These are phyloP conservation scores for Yamadazyma laniorum DNA, from an alignment of 805 yeast species.

Conservation along the genomic window DNA sequence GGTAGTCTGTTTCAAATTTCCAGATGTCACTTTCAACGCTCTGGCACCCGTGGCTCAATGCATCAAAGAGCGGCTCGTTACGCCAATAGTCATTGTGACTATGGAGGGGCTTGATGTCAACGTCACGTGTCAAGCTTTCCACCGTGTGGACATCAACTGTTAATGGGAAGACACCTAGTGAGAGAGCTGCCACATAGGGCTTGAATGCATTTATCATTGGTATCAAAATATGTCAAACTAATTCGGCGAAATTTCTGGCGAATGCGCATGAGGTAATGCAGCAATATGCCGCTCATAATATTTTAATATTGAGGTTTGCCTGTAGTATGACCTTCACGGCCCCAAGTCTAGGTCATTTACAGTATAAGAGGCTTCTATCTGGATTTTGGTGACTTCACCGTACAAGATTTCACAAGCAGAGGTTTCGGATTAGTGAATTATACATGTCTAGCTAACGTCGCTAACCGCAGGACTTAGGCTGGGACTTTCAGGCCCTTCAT, in stretches of 20 bases:
- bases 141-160: slow-evolving; percentile 9
- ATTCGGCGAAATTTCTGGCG: neutral
- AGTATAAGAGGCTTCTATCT: no score
- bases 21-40: slow-evolving; percentile 71
- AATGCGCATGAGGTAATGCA: no score
- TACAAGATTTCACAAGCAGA: no score
- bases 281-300: no score
- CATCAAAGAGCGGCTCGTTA: slow-evolving; percentile 54
- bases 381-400: no score
- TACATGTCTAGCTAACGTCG: no score
- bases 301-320: no score
- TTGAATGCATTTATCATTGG: slow-evolving; percentile 8
- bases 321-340: no score
- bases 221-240: neutral
- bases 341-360: neutral
- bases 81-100: slow-evolving; percentile 76
- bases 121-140: slow-evolving; percentile 34
- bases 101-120: slow-evolving; percentile 48
- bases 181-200: slow-evolving; percentile 10
- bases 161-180: neutral
- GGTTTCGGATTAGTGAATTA: no score
- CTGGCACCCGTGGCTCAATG: slow-evolving; percentile 51
- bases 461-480: no score
- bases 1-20: slow-evolving; percentile 39
- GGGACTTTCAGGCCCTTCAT: no score